Base-by-base conservation (phyloP, 805 yeast species). In the Sungouiella thailandica region DNA sequence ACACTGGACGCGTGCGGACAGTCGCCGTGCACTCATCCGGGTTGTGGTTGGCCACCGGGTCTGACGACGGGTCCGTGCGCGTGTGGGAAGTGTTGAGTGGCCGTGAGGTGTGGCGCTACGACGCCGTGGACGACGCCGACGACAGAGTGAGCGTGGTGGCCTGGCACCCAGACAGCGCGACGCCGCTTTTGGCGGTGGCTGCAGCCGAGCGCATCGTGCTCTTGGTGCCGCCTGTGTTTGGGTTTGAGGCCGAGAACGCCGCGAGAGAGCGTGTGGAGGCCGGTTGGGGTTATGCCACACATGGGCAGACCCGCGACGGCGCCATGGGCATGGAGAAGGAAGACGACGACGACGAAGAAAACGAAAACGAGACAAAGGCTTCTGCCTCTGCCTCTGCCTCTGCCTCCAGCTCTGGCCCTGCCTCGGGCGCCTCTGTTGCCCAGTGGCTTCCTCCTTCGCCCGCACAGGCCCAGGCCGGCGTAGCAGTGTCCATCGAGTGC, bases 21-120 rank as follows among this genome's bases (percentile, higher is more conserved):
- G 53, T 93, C 18, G 76, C 89, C 7, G 74, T 90, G 30, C 95
- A 90, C 55, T 95, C 96, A 32, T 70, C 79, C 20, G 98, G 98
- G 4, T 70, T 83, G 49, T 93, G 96, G 93, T 68, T 93, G 36
- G 98, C 98, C 14, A 93, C 98, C 3, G 98, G 97, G 38, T 84
- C 95, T 12, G 97, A 93, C 57, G 98, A 93, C 57, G 97, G 97
- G 35, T 75, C 89, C 12, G 89, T 93, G 5, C 75, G 96, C 48
- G 73, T 93, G n/a, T 93, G 98, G 97, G 98, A 93, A 65, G 80
- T 88, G 13, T 65, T 88, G 39, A 86, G 97, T 4, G 98, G 98
- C 29, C 80, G 98, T 62, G 94, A 90, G 67, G 85, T 90, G 32
- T 85, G 76, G 71, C 75, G 76, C 40, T 66, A 74, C n/a, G 62